Base-by-base conservation (phyloP, 1,284 basidiomycete genomes). In the Puccinia hordei region DNA sequence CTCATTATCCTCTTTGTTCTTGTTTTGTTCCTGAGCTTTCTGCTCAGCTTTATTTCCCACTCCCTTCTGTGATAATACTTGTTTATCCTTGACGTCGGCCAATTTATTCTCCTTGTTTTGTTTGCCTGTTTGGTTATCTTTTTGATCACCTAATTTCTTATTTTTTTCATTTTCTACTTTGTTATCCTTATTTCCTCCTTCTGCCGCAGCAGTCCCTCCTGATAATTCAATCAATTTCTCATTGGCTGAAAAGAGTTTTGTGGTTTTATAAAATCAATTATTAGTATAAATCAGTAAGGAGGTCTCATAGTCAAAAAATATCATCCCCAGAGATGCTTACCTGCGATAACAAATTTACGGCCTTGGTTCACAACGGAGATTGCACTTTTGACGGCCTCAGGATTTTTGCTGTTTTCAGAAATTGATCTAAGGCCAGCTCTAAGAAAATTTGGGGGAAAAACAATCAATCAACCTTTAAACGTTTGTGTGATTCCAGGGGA, bases 341-440 rank as follows among this genome's bases (percentile, higher is more conserved):
- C 66, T 41, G 38, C 46, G 15, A 41, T n/a, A 15, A 69, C 49
- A 2, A 69, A 49, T 69, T 27, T 33, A 27, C 66, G 44, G 30
- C 66, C 66, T 69, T 69, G 24, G 12, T 22, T 41, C 2, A 69
- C 46, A 30, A 27, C 41, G 27, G n/a, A 17, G 1, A 69, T 4
- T 1, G 15, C 46, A 46, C 6, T 69, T 49, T 69, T 69, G 13
- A 69, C 66, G 2, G 27, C 41, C 41, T 69, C 24, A 8, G 44
- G 15, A 27, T 69, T 51, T 19, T 69, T 24, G 30, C 44, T 27
- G 17, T 49, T 69, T 49, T n/a, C 66, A 9, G 66, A n/a, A 69
- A 69, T 69, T 6, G 38, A 46, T 41, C 46, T 22, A 46, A 69
- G 46, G n/a, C 66, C 66, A 69, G 41, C 66, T 8, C 66, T 69